phyloP scores from a whole-genome alignment of 257 asterid species.

The Lycium ferocissimum region DNA sequence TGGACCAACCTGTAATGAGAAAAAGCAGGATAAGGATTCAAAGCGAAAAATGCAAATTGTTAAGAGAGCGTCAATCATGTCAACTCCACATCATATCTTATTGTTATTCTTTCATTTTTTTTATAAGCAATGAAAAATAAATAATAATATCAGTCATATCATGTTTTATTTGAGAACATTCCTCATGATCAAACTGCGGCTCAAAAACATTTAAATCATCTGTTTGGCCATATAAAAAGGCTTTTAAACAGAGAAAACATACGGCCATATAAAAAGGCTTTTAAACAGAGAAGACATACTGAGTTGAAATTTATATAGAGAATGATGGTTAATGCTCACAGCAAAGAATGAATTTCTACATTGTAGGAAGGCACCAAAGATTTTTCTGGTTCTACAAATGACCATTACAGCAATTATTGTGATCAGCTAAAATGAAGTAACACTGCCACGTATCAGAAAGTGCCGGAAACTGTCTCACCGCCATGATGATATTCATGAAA shows the following conservation, averaged over 20 bases:
- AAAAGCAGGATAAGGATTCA: conserved; percentile 11
- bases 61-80: conserved; percentile 6
- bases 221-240: neutral
- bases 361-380: neutral
- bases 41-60: neutral
- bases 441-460: neutral
- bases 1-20: conserved; percentile 5
- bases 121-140: neutral
- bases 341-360: conserved; percentile 19
- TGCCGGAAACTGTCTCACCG: neutral
- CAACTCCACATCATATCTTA: conserved; percentile 6
- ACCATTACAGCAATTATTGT: neutral
- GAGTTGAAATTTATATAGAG: neutral
- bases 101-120: too few relatives aligned
- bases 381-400: neutral
- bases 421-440: conserved; percentile 7
- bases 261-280: neutral
- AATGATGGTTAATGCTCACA: conserved; percentile 9
- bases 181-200: neutral
- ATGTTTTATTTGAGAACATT: conserved; percentile 7
- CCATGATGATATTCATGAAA: conserved; percentile 1
- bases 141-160: neutral
- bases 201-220: neutral
- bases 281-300: neutral
- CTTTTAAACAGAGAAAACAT: neutral